These are phyloP conservation scores for Millerozyma acaciae DNA, from an alignment of 805 yeast genomes.

Conservation along the genomic window DNA sequence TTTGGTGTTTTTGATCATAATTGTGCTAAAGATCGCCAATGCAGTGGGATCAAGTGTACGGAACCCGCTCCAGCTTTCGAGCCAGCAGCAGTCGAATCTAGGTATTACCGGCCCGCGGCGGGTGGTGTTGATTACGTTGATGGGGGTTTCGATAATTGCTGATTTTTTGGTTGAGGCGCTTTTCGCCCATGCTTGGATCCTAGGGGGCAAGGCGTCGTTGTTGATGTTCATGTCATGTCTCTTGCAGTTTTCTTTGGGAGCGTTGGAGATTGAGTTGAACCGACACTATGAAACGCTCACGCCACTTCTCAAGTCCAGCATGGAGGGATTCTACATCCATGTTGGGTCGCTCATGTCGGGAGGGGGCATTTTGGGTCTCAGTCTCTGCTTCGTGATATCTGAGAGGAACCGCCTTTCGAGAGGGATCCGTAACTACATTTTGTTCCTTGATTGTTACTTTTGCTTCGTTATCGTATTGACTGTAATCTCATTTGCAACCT, in stretches of 20 bases:
- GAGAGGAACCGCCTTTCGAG: conserved; percentile 1
- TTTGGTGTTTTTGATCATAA: conserved; percentile 1
- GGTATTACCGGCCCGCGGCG: background rate
- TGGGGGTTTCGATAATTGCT: background rate
- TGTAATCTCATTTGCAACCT: conserved; percentile 5
- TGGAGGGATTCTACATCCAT: conserved; percentile 1
- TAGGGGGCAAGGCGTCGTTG: background rate
- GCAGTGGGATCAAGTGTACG: background rate
- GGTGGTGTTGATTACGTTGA: background rate
- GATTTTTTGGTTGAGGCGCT: background rate
- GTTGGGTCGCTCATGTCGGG: background rate
- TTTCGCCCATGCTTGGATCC: background rate
- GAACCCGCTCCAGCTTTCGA: background rate
- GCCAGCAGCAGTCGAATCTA: background rate
- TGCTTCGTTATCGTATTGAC: conserved; percentile 3
- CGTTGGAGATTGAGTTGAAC: conserved; percentile 1
- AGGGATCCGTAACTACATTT: conserved; percentile 1
- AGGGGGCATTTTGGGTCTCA: background rate
- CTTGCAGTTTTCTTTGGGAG: background rate
- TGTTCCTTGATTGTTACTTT: conserved; percentile 7
- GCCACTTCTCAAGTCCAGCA: background rate
- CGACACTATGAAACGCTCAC: background rate
- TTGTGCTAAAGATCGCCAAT: background rate
- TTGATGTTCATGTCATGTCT: background rate
- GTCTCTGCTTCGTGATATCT: background rate